Conservation (phyloP, 257 asterid genomes). For the Ophiorrhiza pumila region DNA sequence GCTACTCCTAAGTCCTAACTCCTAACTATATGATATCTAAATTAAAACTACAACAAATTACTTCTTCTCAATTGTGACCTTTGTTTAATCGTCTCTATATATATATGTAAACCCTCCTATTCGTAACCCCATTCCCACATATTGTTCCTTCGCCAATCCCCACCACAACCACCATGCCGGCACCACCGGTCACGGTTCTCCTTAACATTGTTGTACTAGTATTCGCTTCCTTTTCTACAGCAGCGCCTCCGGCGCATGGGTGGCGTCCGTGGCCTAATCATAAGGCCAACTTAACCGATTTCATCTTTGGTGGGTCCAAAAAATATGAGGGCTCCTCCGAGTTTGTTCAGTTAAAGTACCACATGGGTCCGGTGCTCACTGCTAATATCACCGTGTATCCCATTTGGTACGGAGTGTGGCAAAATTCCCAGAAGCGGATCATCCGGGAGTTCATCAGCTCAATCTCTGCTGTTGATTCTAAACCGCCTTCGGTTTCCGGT, state of each 20-base stretch:
- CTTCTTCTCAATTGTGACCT: background rate
- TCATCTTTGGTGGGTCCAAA: slow-evolving; percentile 56
- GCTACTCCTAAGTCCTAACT: too few species aligned
- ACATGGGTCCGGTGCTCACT: slow-evolving; percentile 91
- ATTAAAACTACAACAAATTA: too few species aligned
- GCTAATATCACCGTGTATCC: slow-evolving; percentile 73
- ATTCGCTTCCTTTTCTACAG: background rate
- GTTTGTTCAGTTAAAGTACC: slow-evolving; percentile 66
- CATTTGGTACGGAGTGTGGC: slow-evolving; percentile 89
- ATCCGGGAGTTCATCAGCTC: slow-evolving; percentile 86
- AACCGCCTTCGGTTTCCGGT: slow-evolving; percentile 60
- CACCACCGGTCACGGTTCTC: slow-evolving; percentile 6
- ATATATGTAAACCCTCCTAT: background rate
- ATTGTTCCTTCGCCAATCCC: slow-evolving; percentile 5
- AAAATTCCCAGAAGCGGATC: slow-evolving; percentile 57
- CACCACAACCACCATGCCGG: slow-evolving; percentile 13
- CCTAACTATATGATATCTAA: too few species aligned
- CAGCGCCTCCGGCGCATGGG: slow-evolving; percentile 15
- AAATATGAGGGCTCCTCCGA: slow-evolving; percentile 88
- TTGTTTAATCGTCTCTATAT: background rate
- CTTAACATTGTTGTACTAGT: background rate
- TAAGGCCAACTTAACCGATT: slow-evolving; percentile 46
- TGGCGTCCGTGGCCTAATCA: slow-evolving; percentile 84
- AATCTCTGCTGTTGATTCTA: slow-evolving; percentile 47
- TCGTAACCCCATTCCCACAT: background rate